Conservation (phyloP, 1,139 yeast genomes). For the Saccharomyces pastorianus region DNA sequence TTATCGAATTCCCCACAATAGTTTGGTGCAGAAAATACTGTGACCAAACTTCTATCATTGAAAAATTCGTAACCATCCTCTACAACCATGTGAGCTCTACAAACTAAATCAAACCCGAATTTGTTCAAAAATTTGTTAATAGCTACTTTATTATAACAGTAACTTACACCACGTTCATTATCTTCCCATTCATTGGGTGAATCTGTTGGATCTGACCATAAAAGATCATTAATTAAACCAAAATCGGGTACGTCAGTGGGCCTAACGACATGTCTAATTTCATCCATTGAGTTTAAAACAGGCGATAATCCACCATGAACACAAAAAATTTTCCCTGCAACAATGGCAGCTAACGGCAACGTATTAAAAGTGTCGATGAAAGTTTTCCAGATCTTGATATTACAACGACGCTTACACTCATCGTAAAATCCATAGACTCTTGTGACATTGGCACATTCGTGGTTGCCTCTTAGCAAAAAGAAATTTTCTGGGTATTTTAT, state of each 20-base stretch:
- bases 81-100: conserved; percentile 98
- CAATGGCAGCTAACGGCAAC: conserved; percentile 89
- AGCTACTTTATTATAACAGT: conserved; percentile 88
- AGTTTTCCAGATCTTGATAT: conserved; percentile 86
- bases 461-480: conserved; percentile 86
- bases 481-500: conserved; percentile 95
- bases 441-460: conserved; percentile 94
- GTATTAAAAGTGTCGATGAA: conserved; percentile 93
- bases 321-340: conserved; percentile 92
- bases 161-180: conserved; percentile 95
- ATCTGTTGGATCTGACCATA: conserved; percentile 97
- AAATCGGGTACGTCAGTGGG: conserved; percentile 98
- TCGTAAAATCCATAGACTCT: conserved; percentile 94
- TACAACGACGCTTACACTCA: conserved; percentile 90
- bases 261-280: conserved; percentile 79
- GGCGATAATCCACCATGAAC: conserved; percentile 97
- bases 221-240: conserved; percentile 80
- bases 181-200: conserved; percentile 96
- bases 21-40: conserved; percentile 94
- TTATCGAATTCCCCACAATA: conserved; percentile 98
- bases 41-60: conserved; percentile 85
- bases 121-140: conserved; percentile 81
- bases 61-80: conserved; percentile 98
- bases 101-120: conserved; percentile 88
- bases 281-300: conserved; percentile 82